Base-by-base conservation (phyloP, 177 flowering plant genomes). In the Vitis hybrid region DNA sequence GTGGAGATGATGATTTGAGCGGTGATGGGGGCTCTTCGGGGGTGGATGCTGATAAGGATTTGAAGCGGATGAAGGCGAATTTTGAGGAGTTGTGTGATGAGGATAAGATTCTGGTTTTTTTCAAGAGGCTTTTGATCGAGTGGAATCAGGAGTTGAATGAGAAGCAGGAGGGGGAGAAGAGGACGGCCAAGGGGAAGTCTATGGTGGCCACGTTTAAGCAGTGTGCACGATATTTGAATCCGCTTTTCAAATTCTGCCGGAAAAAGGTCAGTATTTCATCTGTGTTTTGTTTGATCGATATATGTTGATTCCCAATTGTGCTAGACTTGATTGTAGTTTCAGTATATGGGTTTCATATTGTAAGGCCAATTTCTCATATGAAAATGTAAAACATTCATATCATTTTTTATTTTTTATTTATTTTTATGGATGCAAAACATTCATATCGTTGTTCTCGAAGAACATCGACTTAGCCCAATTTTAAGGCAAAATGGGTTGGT, bases 141-240 rank as follows among this genome's bases (percentile, higher is more conserved):
- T 96, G 99, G 99, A 86, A 86, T 11, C 94, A 88, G 83, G 99
- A 96, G 84, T 73, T 96, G 65, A 70, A 80, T 80, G 94, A 86
- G 70, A 88, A 82, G 95, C 65, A 76, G 0, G 92, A 89, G 9
- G 70, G 83, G 0, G 94, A 89, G 85, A 92, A 84, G 84, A 83
- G 97, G 71, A 92, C 99, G 1, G 99, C 97, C 1, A 96, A 89
- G 68, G 99, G 97, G 78, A 94, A 96, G 82, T 79, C 85, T 2
- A 90, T 85, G 86, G 92, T 94, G 22, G 99, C 99, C 3, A 94
- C 95, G 5, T 96, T 89, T 72, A 88, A 94, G 87, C 99, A 96
- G 80, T 96, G 99, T 69, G 99, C 95, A 1, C 81, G 98, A 22
- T 96, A 96, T 74, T 78, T 96, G 86, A 74, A 75, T 77, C 99